These are phyloP conservation scores for Xylariaceae sp. DNA, from an alignment of 2,329 filamentous ascomycete genomes.

Conservation along the genomic window DNA sequence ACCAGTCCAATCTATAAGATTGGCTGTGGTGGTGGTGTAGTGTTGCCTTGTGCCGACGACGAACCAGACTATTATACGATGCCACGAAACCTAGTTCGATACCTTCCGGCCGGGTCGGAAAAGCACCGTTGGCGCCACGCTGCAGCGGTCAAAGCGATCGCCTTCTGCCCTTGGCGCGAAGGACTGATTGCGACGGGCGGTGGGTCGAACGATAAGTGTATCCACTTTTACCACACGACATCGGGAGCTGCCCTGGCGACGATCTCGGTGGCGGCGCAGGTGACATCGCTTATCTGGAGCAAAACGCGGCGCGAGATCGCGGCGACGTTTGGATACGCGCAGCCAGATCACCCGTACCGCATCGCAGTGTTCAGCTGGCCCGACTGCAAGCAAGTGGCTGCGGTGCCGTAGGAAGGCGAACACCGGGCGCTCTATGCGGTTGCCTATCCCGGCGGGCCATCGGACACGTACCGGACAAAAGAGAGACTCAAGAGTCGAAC, in stretches of 20 bases:
- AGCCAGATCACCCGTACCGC: slow-evolving; percentile 81
- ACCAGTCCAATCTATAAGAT: not conserved
- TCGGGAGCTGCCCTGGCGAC: slow-evolving; percentile 81
- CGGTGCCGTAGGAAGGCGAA: slow-evolving; percentile 76
- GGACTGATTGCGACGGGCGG: slow-evolving; percentile 85
- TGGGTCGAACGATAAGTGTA: slow-evolving; percentile 88
- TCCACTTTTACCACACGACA: slow-evolving; percentile 88
- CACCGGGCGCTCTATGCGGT: slow-evolving; percentile 83
- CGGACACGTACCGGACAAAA: slow-evolving; percentile 43
- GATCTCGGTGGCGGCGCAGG: slow-evolving; percentile 88
- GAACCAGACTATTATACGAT: slow-evolving; percentile 12
- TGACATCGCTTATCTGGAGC: slow-evolving; percentile 90
- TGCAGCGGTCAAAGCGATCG: slow-evolving; percentile 92
- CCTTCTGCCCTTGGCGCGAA: slow-evolving; percentile 91
- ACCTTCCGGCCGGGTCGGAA: slow-evolving; percentile 51
- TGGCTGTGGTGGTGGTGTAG: not conserved
- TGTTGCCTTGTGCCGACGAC: not conserved
- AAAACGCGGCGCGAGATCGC: slow-evolving; percentile 79
- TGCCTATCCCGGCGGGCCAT: slow-evolving; percentile 59
- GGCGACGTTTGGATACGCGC: slow-evolving; percentile 88
- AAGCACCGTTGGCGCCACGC: slow-evolving; percentile 72
- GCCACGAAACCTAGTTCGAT: slow-evolving; percentile 34
- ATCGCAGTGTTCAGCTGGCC: slow-evolving; percentile 96
- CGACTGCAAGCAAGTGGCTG: slow-evolving; percentile 76
- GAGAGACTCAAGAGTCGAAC: slow-evolving; percentile 47